These are phyloP conservation scores for Fusarium duplospermum DNA, from an alignment of 2,329 filamentous ascomycete genomes.

Conservation along the genomic window DNA sequence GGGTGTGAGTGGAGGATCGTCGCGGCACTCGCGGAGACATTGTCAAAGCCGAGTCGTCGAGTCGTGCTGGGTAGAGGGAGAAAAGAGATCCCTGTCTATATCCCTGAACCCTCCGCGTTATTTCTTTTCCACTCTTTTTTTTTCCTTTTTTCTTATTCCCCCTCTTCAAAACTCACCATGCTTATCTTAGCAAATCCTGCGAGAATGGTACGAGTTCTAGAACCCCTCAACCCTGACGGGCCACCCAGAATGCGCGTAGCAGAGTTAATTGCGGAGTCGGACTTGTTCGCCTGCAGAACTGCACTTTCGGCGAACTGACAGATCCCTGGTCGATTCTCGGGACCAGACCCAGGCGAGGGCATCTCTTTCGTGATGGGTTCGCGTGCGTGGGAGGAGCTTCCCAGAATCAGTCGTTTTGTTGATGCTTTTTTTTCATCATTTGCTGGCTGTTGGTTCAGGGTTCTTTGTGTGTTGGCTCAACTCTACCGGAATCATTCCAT, in stretches of 20 bases:
- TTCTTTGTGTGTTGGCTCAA: background rate
- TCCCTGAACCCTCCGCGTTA: background rate
- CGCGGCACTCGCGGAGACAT: background rate
- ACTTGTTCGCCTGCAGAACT: background rate
- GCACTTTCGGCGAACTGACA: background rate
- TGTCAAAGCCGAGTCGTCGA: background rate
- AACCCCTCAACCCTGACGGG: background rate
- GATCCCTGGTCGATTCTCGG: background rate
- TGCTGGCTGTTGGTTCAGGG: background rate
- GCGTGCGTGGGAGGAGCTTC: background rate
- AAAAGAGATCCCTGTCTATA: background rate
- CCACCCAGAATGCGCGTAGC: background rate
- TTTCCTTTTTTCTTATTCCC: background rate
- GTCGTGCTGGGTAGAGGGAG: background rate
- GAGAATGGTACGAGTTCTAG: conserved; percentile 8
- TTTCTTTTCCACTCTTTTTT: background rate
- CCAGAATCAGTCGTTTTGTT: background rate
- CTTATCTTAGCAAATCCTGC: background rate
- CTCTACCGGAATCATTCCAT: background rate
- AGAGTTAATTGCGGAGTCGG: background rate
- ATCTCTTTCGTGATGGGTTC: background rate
- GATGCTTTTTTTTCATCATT: background rate
- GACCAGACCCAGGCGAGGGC: background rate
- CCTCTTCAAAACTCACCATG: background rate
- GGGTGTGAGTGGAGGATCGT: background rate